These are phyloP conservation scores for Paspalum vaginatum DNA, from an alignment of 176 grass and related monocot genomes.

Conservation along the genomic window DNA sequence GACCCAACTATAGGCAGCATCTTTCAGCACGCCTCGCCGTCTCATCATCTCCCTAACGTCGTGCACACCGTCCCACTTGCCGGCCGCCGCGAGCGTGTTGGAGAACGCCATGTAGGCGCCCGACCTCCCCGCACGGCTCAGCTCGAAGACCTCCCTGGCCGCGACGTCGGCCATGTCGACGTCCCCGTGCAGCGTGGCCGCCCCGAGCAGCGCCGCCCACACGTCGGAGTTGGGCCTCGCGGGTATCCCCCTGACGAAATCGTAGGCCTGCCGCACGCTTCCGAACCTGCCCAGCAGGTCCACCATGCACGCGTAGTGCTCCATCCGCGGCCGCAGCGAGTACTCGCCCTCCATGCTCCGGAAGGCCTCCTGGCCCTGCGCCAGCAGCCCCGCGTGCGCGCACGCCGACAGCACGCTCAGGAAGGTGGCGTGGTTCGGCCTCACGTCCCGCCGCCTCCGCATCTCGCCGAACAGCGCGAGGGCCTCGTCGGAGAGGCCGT, in stretches of 20 bases:
- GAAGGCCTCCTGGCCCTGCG: slow-evolving; percentile 62
- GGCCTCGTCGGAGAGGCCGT: slow-evolving; percentile 63
- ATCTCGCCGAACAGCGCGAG: slow-evolving; percentile 66
- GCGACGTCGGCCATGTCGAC: slow-evolving; percentile 65
- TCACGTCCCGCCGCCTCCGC: slow-evolving; percentile 24
- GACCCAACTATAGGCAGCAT: slow-evolving; percentile 65
- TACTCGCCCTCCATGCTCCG: slow-evolving; percentile 76
- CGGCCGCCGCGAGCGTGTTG: slow-evolving; percentile 71
- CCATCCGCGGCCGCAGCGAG: slow-evolving; percentile 63
- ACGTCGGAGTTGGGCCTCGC: slow-evolving; percentile 69
- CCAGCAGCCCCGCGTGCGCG: slow-evolving; percentile 68
- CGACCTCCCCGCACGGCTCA: slow-evolving; percentile 55
- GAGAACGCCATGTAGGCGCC: slow-evolving; percentile 90
- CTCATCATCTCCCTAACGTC: slow-evolving; percentile 75
- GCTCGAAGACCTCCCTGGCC: slow-evolving; percentile 63
- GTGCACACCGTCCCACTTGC: slow-evolving; percentile 72
- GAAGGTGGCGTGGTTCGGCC: slow-evolving; percentile 78
- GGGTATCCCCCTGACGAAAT: slow-evolving; percentile 62
- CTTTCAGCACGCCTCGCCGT: slow-evolving; percentile 61
- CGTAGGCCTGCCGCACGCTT: slow-evolving; percentile 52
- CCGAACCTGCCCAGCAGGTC: slow-evolving; percentile 79
- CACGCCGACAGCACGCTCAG: slow-evolving; percentile 75
- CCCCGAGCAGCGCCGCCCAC: slow-evolving; percentile 75
- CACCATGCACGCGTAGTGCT: slow-evolving; percentile 94
- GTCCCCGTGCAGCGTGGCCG: slow-evolving; percentile 69